Evolutionary conservation across 2,329 filamentous ascomycete species (phyloP), one percentile per base, ranked within the genome.

Genomic region (Simplicillium aogashimaense): DNA sequence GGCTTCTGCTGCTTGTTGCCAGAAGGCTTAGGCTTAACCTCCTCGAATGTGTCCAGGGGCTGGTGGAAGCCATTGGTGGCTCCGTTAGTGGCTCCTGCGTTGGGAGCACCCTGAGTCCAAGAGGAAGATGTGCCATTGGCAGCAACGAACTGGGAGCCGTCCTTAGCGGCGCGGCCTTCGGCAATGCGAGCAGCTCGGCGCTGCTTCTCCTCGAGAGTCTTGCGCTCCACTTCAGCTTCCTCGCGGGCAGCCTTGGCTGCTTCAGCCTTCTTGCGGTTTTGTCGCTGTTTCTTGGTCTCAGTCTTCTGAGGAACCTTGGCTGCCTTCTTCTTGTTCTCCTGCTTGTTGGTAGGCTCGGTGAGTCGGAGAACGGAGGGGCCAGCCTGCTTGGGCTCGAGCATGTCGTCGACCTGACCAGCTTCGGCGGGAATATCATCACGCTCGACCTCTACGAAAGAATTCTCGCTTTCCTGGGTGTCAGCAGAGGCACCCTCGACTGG

Each of bases 231-330:
- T 65, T 95, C 89, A 1, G 83, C 78, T 51, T 85, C 83, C 56
- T 89, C 82, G 25, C 84, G 79, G 42, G 76, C 72, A 25, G 72
- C 69, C 70, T 86, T 92, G 53, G 80, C 79, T 43, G 79, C 82
- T 64, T 95, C 88, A 30, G 76, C 80, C 78, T 95, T 95, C 68
- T 83, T 79, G 50, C 82, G 78, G 67, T 95, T 92, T 69, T 95
- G 89, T 44, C 88, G 81, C 68, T 94, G 86, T 72, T 95, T 95
- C 82, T 95, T 95, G 15, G 83, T 84, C 70, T 95, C 85, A 14
- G 74, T 75, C 37, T 75, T 72, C 59, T 86, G 79, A 47, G 76
- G 70, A 32, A 71, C 66, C 65, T 81, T 77, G 49, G 70, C 64
- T 52, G 74, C 69, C 64, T 79, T 79, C 47, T 71, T 65, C 62